These are phyloP conservation scores for Ceratobasidium sp. DNA, from an alignment of 1,284 basidiomycete species.

Conservation along the genomic window DNA sequence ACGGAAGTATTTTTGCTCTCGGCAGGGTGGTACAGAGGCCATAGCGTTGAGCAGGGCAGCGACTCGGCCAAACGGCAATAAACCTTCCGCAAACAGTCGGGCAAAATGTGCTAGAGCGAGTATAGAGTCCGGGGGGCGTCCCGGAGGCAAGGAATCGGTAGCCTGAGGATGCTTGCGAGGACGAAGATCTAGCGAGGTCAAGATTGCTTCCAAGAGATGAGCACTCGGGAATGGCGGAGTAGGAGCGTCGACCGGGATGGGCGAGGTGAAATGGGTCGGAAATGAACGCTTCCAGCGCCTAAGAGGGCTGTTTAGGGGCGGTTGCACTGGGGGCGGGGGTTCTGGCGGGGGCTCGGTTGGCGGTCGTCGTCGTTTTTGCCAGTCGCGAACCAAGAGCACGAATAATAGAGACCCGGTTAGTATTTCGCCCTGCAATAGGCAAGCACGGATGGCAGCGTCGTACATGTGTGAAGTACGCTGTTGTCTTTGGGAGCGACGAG, in stretches of 20 bases:
- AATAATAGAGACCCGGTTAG: constrained; percentile 78
- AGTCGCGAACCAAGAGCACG: constrained; percentile 73
- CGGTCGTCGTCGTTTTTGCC: constrained; percentile 60
- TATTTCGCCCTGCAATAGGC: constrained; percentile 80
- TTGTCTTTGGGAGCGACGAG: constrained; percentile 46
- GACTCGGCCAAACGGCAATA: constrained; percentile 30
- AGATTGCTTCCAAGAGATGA: constrained; percentile 31
- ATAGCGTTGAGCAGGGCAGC: constrained; percentile 32
- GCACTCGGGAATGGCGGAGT: constrained; percentile 23
- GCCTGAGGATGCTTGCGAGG: constrained; percentile 21
- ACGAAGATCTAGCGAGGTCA: constrained; percentile 31
- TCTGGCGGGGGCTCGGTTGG: constrained; percentile 28
- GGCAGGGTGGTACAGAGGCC: neutral
- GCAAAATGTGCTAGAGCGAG: constrained; percentile 31
- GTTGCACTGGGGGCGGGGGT: neutral
- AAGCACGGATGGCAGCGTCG: constrained; percentile 69
- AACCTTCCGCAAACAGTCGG: constrained; percentile 31
- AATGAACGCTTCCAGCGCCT: constrained; percentile 28
- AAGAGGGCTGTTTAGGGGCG: constrained; percentile 11
- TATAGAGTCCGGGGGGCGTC: constrained; percentile 32
- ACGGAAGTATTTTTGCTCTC: constrained; percentile 25
- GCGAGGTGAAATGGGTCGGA: constrained; percentile 17
- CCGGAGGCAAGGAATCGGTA: constrained; percentile 26
- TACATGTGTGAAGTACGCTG: constrained; percentile 62
- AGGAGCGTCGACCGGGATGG: constrained; percentile 28